These are phyloP conservation scores for Fusarium albidum DNA, from an alignment of 2,329 filamentous ascomycete genomes.

Conservation along the genomic window DNA sequence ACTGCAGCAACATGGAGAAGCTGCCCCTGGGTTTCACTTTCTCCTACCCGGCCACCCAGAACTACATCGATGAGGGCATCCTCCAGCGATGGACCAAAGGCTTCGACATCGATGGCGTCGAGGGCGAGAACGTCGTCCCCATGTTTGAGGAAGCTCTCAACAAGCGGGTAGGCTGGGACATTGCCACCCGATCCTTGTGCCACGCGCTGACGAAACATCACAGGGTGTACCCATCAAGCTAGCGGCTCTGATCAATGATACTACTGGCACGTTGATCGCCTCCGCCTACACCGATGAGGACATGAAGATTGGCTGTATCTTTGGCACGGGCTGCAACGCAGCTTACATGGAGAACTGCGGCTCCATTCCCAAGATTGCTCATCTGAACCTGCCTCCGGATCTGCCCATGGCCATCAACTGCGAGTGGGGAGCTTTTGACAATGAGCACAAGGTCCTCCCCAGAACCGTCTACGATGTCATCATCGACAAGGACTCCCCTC, in stretches of 20 bases:
- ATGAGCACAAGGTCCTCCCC: slow-evolving; percentile 88
- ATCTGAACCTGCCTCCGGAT: slow-evolving; percentile 86
- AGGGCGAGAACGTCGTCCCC: slow-evolving; percentile 89
- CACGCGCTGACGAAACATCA: slow-evolving; percentile 17
- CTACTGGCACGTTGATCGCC: slow-evolving; percentile 94
- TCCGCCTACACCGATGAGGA: slow-evolving; percentile 94
- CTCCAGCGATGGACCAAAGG: slow-evolving; percentile 98
- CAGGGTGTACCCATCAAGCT: slow-evolving; percentile 91
- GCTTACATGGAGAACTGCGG: slow-evolving; percentile 97
- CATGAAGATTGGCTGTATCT: slow-evolving; percentile 97
- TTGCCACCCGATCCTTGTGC: background rate
- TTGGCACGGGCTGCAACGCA: slow-evolving; percentile 97
- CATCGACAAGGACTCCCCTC: slow-evolving; percentile 90
- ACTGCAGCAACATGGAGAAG: slow-evolving; percentile 66
- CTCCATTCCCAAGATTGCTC: slow-evolving; percentile 90
- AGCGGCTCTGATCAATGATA: slow-evolving; percentile 95
- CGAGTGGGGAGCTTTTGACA: slow-evolving; percentile 97
- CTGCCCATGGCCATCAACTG: slow-evolving; percentile 96
- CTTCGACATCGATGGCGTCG: slow-evolving; percentile 91
- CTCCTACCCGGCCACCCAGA: slow-evolving; percentile 91
- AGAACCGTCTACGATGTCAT: slow-evolving; percentile 84
- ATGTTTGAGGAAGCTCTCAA: slow-evolving; percentile 83
- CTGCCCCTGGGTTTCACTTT: slow-evolving; percentile 94
- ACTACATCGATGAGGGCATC: slow-evolving; percentile 91
- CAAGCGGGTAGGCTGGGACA: slow-evolving; percentile 52